phyloP scores from a whole-genome alignment of 2,329 filamentous ascomycete genomes.

The Alternaria consortialis region DNA sequence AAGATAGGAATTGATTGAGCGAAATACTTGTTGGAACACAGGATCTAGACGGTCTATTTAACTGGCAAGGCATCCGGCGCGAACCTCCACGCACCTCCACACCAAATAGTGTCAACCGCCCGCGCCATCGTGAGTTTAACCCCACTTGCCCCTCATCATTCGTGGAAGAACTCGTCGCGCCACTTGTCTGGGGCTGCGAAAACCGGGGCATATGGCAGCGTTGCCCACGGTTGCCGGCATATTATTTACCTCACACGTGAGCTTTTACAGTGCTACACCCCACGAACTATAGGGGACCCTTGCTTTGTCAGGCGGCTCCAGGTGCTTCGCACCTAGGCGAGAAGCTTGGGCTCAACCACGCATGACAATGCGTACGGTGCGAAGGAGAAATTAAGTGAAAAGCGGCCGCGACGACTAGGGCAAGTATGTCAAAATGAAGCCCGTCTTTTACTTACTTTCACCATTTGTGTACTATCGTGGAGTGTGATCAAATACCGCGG shows the following conservation, averaged over 20 bases:
- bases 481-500: conserved; percentile 8
- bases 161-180: conserved; percentile 27
- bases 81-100: conserved; percentile 7
- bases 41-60: conserved; percentile 16
- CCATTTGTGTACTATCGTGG: neutral
- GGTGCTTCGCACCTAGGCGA: conserved; percentile 26
- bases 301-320: conserved; percentile 10
- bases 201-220: conserved; percentile 14
- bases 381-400: neutral
- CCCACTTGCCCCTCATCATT: conserved; percentile 24
- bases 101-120: conserved; percentile 1
- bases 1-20: neutral
- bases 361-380: neutral
- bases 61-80: conserved; percentile 10
- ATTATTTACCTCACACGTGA: conserved; percentile 22
- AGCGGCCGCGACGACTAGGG: neutral
- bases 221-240: conserved; percentile 12
- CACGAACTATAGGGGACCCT: conserved; percentile 3
- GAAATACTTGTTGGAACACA: conserved; percentile 1
- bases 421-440: neutral
- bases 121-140: conserved; percentile 17
- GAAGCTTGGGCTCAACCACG: conserved; percentile 26
- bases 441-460: neutral
- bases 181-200: conserved; percentile 22
- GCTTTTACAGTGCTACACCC: neutral